phyloP scores from a whole-genome alignment of 495 filamentous ascomycete genomes.

The Aspergillus bertholletiae region DNA sequence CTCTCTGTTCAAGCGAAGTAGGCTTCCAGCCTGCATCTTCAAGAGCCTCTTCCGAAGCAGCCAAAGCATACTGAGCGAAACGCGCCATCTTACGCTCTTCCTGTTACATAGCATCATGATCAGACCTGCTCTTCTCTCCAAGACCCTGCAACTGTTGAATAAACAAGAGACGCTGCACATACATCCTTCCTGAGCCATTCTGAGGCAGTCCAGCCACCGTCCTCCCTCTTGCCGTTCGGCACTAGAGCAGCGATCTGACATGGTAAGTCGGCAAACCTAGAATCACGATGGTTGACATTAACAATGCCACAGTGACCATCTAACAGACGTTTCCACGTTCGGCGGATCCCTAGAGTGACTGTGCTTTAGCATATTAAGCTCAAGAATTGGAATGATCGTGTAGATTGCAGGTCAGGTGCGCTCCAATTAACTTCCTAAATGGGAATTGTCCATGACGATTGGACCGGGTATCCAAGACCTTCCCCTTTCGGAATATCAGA shows the following conservation, averaged over 20 bases:
- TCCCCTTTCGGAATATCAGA: conserved; percentile 15
- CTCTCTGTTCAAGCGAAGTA: conserved; percentile 52
- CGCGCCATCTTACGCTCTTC: conserved; percentile 83
- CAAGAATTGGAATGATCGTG: not conserved
- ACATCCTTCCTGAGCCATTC: conserved; percentile 70
- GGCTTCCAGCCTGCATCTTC: conserved; percentile 80
- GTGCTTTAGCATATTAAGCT: not conserved
- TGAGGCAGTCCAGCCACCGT: conserved; percentile 66
- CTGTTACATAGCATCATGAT: conserved; percentile 31
- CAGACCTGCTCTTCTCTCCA: not conserved
- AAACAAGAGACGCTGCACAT: conserved; percentile 5
- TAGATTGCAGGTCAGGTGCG: conserved; percentile 5
- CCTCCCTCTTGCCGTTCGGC: conserved; percentile 52
- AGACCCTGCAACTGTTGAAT: too few relatives aligned
- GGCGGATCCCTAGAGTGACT: conserved; percentile 54
- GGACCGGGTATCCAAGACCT: conserved; percentile 11
- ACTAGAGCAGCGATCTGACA: conserved; percentile 83
- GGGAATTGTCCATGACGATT: conserved; percentile 3
- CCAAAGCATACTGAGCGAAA: conserved; percentile 89
- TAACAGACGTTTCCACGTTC: conserved; percentile 77
- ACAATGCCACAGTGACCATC: conserved; percentile 76
- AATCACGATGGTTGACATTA: conserved; percentile 57
- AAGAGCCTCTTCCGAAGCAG: conserved; percentile 82
- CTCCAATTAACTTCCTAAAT: conserved; percentile 13
- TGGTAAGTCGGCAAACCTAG: conserved; percentile 65